Base-by-base conservation (phyloP, 345 rosid genomes). In the Laguncularia racemosa region DNA sequence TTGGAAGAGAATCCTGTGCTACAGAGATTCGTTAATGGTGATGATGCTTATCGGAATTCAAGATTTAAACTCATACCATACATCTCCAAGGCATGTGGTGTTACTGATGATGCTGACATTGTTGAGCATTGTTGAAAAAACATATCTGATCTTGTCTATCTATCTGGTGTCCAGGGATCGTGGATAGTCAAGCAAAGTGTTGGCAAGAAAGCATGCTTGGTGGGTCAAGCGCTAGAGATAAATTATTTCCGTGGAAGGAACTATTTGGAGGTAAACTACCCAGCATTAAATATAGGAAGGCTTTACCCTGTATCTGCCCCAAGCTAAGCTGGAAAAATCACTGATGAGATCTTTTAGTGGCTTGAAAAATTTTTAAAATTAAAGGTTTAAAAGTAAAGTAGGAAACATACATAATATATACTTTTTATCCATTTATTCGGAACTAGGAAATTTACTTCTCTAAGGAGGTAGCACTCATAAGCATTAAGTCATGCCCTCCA, bases 101-200 rank as follows among this genome's bases (percentile, higher is more conserved):
- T 19, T 46, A 28, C 46, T n/a, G 13, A 12, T 54, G 33, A 28
- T 62, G 33, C 23, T 47, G 14, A 5, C 9, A 33, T 6, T 33
- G 9, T 33, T 33, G 40, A 33, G 40, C 40, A 33, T 33, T 33
- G 6, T 33, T 10, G 40, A 33, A 9, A 33, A 33, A 33, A 33
- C 0, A 33, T 2, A 33, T 33, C 40, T 33, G 40, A 33, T 33
- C 40, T 10, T 33, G 40, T 33, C 26, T 20, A 48, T 21, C 50
- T 46, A 61, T 46, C 57, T 28, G n/a, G 20, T 50, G 43, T 20
- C 53, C 62, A 86, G 95, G 99, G 97, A 48, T 85, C 99, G 44
- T 90, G 99, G 99, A 82, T 95, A 44, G 97, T 85, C 44, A 95
- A 85, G 79, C 96, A 88, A 64, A 88, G 97, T 63, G 95, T 95